Base-by-base conservation (phyloP, 2,329 filamentous ascomycete genomes). In the Ceratocystis lukuohia region DNA sequence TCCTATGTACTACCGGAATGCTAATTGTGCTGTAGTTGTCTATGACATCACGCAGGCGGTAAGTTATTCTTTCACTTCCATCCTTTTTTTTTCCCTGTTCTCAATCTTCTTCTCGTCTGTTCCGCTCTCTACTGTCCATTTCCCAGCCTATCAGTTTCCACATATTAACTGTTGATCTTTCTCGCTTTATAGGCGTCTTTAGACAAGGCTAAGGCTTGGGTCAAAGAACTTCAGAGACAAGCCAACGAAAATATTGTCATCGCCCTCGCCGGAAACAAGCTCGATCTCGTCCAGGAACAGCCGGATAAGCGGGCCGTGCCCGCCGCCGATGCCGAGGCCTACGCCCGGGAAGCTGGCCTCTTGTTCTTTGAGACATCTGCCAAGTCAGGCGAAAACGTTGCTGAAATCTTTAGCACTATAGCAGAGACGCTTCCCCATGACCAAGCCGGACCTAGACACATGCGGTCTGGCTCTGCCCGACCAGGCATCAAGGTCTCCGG, bases 201-300 rank as follows among this genome's bases (percentile, higher is more conserved):
- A 74, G 95, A 99, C 78, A 99, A 99, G 82, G 95, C 95, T 72
- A 99, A 99, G 78, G 89, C 92, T 57, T 99, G 94, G 94, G 93
- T 99, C 68, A 97, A 97, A 80, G 94, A 99, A 76, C 86, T 99
- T 66, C 94, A 99, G 78, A 88, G 94, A 75, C 94, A 99, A 79
- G 94, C 95, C 69, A 99, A 97, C 80, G 94, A 99, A 78, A 97
- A 97, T 78, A 99, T 99, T 76, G 92, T 99, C 77, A 99, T 99
- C 74, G 94, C 94, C 61, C 86, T 99, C 56, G 94, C 93, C 65
- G 94, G 94, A 70, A 99, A 99, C 83, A 97, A 99, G 80, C 82
- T 96, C 74, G 94, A 99, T 82, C 80, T 99, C 71, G 94, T 96
- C 69, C 92, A 86, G 70, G 92, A 96, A 74, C 89, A 90, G 75